These are phyloP conservation scores for Epichloe gansuensis DNA, from an alignment of 2,329 filamentous ascomycete species.

Conservation along the genomic window DNA sequence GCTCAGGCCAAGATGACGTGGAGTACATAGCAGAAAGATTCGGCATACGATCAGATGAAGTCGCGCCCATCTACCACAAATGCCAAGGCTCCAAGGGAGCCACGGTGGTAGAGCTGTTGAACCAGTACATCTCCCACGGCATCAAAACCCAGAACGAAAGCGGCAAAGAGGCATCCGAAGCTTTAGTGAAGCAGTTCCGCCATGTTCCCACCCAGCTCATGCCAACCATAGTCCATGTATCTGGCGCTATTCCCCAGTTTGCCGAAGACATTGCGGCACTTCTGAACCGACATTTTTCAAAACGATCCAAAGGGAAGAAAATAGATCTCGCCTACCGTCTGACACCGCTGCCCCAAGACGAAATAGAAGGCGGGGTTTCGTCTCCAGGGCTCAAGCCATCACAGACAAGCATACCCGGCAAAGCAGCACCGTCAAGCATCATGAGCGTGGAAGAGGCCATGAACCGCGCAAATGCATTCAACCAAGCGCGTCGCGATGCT, in stretches of 20 bases:
- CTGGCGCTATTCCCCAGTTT: constrained; percentile 21
- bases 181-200: constrained; percentile 25
- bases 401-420: not conserved
- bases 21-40: constrained; percentile 32
- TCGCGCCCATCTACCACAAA: constrained; percentile 27
- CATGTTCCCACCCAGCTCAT: constrained; percentile 33
- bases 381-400: not conserved
- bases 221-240: constrained; percentile 29
- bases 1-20: constrained; percentile 27
- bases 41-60: constrained; percentile 27
- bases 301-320: constrained; percentile 23
- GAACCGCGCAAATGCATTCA: constrained; percentile 16
- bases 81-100: constrained; percentile 26
- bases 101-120: constrained; percentile 30
- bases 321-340: constrained; percentile 27
- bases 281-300: constrained; percentile 30
- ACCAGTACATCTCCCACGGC: constrained; percentile 29
- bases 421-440: not conserved
- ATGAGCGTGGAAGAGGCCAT: constrained; percentile 17
- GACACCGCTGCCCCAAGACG: constrained; percentile 18
- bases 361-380: constrained; percentile 7
- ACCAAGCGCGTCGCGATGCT: constrained; percentile 21
- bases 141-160: constrained; percentile 20
- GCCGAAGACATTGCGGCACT: constrained; percentile 29
- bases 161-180: constrained; percentile 18